A percentile compares a stretch with the other conserved stretches of the same genome.
These are phyloP conservation scores for Annona squamosa DNA, from an alignment of 164 flowering plant genomes.

Conservation along the genomic window DNA sequence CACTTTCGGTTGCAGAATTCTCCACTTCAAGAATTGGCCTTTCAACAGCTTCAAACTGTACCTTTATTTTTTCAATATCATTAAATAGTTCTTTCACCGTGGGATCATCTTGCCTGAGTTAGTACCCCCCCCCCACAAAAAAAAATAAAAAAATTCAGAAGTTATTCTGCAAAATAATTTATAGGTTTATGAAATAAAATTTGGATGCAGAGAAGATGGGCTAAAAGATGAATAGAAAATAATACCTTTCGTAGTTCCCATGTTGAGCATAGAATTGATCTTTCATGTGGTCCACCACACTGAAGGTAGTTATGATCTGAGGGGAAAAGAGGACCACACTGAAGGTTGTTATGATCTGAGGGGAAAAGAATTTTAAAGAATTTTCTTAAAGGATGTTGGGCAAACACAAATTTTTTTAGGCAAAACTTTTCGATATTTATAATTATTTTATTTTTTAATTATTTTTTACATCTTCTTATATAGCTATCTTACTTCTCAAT, in stretches of 20 bases:
- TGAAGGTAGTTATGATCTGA: slow-evolving; percentile 85
- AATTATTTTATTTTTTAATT: no score
- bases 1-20: slow-evolving; percentile 32
- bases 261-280: slow-evolving; percentile 68
- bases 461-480: no score
- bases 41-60: slow-evolving; percentile 71
- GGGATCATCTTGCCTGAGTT: slow-evolving; percentile 68
- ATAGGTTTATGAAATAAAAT: background rate
- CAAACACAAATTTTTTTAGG: no score
- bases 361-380: slow-evolving; percentile 3
- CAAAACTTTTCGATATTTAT: no score
- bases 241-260: slow-evolving; percentile 50
- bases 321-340: background rate
- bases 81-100: slow-evolving; percentile 59
- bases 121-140: no score
- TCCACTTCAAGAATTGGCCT: slow-evolving; percentile 73
- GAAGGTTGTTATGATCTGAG: slow-evolving; percentile 62
- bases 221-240: background rate
- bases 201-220: background rate
- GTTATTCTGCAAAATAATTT: background rate
- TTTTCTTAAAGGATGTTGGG: no score
- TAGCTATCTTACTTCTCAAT: no score
- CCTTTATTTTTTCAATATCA: slow-evolving; percentile 59
- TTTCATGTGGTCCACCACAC: slow-evolving; percentile 90
- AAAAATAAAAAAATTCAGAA: background rate